Evolutionary conservation across 331 rosid genomes (phyloP), one percentile per base, ranked within the genome.

Genomic region (Stylosanthes scabra): DNA sequence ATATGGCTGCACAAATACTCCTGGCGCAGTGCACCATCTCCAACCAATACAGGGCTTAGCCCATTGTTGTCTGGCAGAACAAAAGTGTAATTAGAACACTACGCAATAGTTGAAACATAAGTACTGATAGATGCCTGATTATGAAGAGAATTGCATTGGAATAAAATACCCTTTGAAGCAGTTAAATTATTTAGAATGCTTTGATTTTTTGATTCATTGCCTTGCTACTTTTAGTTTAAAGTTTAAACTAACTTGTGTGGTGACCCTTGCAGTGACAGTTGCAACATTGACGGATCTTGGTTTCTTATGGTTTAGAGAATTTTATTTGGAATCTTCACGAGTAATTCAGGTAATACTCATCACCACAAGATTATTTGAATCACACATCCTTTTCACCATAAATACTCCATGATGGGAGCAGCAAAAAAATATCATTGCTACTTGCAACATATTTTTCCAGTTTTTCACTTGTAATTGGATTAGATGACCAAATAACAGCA

Each of bases 221-320:
- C 59, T 71, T 64, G 8, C 40, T 44, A 37, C 68, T 71, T 84
- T 64, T 64, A 27, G 60, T 73, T 59, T n/a, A n/a, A n/a, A n/a
- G n/a, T n/a, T n/a, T 61, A 39, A 60, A 60, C 73, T 77, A 69
- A 77, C 31, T 71, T 66, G 79, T 25, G 66, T 72, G 25, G 66
- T 72, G 72, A 16, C 77, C 28, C 78, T 66, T 85, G 90, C 96
- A 94, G 99, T 77, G 56, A 89, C 97, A 15, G 91, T 88, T 58
- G 89, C 96, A 46, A 84, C 93, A 15, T 77, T 94, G 86, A 88
- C 97, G 6, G 99, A 94, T 85, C 91, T 94, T 81, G 99, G 99
- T 85, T 94, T 91, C 95, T 86, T 94, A 74, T 94, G 99, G 99
- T 94, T 89, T 73, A 90, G 96, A 86, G 99, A 94, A 81, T 94